Evolutionary conservation across 2,329 filamentous ascomycete species (phyloP).

Genomic region (Scedosporium dehoogii): DNA sequence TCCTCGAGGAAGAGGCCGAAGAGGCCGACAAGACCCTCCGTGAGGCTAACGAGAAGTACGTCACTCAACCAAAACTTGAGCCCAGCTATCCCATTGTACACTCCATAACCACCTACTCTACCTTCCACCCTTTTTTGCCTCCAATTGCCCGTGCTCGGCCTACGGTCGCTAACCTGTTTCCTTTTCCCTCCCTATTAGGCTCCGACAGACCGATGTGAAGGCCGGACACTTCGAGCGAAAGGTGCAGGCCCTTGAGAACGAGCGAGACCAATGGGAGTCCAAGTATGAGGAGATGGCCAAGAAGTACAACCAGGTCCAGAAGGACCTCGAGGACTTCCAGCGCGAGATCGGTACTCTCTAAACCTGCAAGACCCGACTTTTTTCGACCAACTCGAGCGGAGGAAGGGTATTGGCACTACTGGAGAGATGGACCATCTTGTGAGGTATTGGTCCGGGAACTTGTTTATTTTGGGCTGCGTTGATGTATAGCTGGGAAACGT

Average conservation of each 20-base stretch:
- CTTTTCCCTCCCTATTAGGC: conserved; percentile 42
- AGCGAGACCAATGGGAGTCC: conserved; percentile 88
- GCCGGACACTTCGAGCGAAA: conserved; percentile 99
- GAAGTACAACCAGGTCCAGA: conserved; percentile 76
- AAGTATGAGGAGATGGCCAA: conserved; percentile 98
- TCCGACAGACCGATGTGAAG: conserved; percentile 98
- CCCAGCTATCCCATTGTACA: not conserved
- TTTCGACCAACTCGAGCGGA: conserved; percentile 8
- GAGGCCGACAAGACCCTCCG: conserved; percentile 91
- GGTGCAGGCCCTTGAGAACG: conserved; percentile 88
- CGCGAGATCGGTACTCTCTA: conserved; percentile 89
- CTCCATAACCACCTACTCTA: not conserved
- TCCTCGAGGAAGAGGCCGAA: conserved; percentile 97
- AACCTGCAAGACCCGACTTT: conserved; percentile 18
- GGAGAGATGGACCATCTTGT: not conserved
- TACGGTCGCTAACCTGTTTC: not conserved
- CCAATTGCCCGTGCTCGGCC: not conserved
- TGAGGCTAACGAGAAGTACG: conserved; percentile 98
- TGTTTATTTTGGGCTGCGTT: not conserved
- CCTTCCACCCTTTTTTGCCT: not conserved
- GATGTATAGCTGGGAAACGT: not conserved
- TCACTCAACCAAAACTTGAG: conserved; percentile 13
- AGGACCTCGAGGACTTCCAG: conserved; percentile 87
- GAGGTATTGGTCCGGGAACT: not conserved
- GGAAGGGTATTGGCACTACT: not conserved